Base-by-base conservation (phyloP, 768 basidiomycete species). In the Trametes gibbosa region DNA sequence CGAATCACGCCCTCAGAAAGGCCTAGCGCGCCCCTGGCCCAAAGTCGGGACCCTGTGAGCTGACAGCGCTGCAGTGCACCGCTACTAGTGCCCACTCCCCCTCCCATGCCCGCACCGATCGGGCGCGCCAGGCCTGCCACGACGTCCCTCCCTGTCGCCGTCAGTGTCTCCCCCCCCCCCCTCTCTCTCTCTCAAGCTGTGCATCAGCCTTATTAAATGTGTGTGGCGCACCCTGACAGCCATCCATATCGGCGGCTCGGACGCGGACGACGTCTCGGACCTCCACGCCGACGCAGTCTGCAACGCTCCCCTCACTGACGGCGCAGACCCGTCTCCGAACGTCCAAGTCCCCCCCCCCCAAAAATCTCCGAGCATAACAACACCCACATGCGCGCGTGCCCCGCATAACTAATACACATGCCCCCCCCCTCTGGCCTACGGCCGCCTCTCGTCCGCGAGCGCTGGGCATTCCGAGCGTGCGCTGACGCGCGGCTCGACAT, bases 1-100 rank as follows among this genome's bases (percentile, higher is more conserved):
- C 50, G 37, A 55, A 50, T 56, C 55, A 56, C 55, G 55, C 55
- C 47, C 59, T 47, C 25, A n/a, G 39, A 34, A 50, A n/a, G 59
- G 55, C n/a, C 37, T 56, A 56, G 55, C 39, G 55, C 48, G 47
- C n/a, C 25, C 47, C 37, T 9, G n/a, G 43, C n/a, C n/a, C n/a
- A n/a, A n/a, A n/a, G n/a, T n/a, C n/a, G n/a, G n/a, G n/a, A n/a
- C n/a, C n/a, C n/a, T n/a, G n/a, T n/a, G n/a, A n/a, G n/a, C n/a
- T n/a, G n/a, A n/a, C n/a, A n/a, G 7, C 41, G 25, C 14, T 17
- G 34, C 7, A n/a, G n/a, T n/a, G 52, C 52, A 32, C 21, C n/a
- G n/a, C n/a, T n/a, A n/a, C n/a, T n/a, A n/a, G n/a, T n/a, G n/a
- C n/a, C n/a, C n/a, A n/a, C n/a, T n/a, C n/a, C n/a, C n/a, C n/a